Evolutionary conservation across 441 rosid species (phyloP), one percentile per base, ranked within the genome.

Genomic region (Raphanus hybrid): DNA sequence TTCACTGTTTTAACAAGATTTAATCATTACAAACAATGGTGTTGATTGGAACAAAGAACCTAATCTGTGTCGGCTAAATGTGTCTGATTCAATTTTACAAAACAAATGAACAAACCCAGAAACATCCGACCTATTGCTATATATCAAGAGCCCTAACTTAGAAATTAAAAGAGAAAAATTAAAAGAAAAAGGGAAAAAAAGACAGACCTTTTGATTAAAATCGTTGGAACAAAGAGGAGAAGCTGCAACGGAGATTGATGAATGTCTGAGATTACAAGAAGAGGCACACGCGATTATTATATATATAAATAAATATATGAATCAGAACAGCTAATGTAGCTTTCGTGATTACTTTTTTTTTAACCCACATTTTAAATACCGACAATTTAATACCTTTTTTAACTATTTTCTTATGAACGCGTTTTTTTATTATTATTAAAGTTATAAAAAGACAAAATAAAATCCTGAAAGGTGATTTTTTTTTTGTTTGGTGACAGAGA

Each of bases 241-340:
- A 78, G 81, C 63, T 58, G 73, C 16, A 50, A 67, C 4, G 81
- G 52, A 68, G 77, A 54, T 0, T 8, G 69, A 48, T 52, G 41
- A 35, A 45, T 66, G 77, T 37, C 74, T 73, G 81, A 27, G 54
- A 67, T 16, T 37, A 4, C 39, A 52, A 67, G 57, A 35, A 71
- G 8, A 48, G 12, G 48, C 77, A 78, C 81, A 72, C 74, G 74
- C 74, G 41, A 11, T 78, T 64, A 39, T 59, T 59, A 45, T 78
- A 78, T 67, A 78, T 60, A 60, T 20, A 29, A 55, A 62, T 71
- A 71, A 57, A 57, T 12, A 14, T 27, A 64, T 77, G 27, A 60
- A 72, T 50, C 18, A 43, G 50, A 78, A 61, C 78, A 78, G 78
- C 81, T 65, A 54, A 58, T 55, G 67, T 43, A 74, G 64, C 27